Percentiles rank a stretch among this genome's conserved stretches.
These are phyloP conservation scores for Rhododendron vialii DNA, from an alignment of 148 eudicot genomes.

Conservation along the genomic window DNA sequence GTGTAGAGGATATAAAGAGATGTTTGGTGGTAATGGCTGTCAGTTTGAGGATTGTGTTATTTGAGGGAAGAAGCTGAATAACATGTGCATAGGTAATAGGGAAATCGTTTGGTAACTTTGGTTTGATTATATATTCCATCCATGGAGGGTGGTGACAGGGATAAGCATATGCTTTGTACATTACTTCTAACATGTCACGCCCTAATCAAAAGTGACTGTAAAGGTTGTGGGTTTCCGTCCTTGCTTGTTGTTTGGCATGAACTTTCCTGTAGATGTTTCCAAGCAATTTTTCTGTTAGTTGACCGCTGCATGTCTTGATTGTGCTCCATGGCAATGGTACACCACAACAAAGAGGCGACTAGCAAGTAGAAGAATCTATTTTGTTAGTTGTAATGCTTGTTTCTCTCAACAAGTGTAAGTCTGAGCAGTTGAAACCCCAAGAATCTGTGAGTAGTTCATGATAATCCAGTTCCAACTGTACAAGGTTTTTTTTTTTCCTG, in stretches of 20 bases:
- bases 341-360: neutral
- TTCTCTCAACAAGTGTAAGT: neutral
- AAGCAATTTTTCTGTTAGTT: neutral
- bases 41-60: neutral
- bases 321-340: neutral
- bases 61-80: neutral
- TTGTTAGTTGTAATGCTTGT: neutral
- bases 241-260: neutral
- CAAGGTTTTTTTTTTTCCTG: neutral
- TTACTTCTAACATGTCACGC: neutral
- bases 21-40: neutral
- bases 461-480: neutral
- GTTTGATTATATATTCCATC: neutral
- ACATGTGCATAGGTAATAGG: neutral
- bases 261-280: neutral
- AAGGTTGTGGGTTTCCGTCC: neutral
- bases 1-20: neutral
- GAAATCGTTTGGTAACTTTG: neutral
- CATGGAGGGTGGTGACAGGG: neutral
- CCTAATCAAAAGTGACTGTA: neutral
- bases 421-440: neutral
- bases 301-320: neutral
- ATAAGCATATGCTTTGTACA: neutral
- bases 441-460: neutral
- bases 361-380: neutral